phyloP scores from a whole-genome alignment of 805 yeast genomes.

The Candida sonorensis region DNA sequence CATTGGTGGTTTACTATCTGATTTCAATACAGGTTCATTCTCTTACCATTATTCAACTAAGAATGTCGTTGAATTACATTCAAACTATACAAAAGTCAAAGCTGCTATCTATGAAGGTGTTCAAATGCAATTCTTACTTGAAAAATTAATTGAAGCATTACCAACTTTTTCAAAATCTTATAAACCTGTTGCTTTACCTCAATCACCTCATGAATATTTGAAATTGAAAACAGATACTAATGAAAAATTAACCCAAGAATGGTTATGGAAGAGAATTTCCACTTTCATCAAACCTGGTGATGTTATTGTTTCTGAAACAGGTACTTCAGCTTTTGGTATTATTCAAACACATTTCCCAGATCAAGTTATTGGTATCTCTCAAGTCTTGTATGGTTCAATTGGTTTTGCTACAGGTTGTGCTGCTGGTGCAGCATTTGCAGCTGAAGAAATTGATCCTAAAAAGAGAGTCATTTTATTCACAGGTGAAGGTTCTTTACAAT shows the following conservation, averaged over 20 bases:
- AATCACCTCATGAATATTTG: slow-evolving; percentile 23
- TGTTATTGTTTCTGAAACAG: slow-evolving; percentile 56
- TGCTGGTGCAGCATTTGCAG: slow-evolving; percentile 56
- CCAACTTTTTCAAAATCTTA: slow-evolving; percentile 21
- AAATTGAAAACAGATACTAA: slow-evolving; percentile 1
- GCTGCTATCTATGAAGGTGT: slow-evolving; percentile 64
- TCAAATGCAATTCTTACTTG: slow-evolving; percentile 52
- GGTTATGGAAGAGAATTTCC: slow-evolving; percentile 56
- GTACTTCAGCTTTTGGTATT: slow-evolving; percentile 63
- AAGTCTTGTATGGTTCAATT: slow-evolving; percentile 62
- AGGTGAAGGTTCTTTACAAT: slow-evolving; percentile 65
- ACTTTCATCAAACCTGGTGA: slow-evolving; percentile 58
- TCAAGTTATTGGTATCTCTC: slow-evolving; percentile 55
- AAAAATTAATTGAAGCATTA: slow-evolving; percentile 28
- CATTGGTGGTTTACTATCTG: slow-evolving; percentile 71
- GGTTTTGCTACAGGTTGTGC: slow-evolving; percentile 59
- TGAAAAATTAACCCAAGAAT: slow-evolving; percentile 41
- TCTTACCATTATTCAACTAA: slow-evolving; percentile 62
- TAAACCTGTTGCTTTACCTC: slow-evolving; percentile 49
- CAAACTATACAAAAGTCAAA: slow-evolving; percentile 59
- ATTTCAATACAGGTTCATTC: slow-evolving; percentile 80
- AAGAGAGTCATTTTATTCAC: slow-evolving; percentile 55
- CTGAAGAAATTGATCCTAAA: slow-evolving; percentile 50
- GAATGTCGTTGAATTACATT: slow-evolving; percentile 66
- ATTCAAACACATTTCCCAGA: slow-evolving; percentile 55